phyloP scores from a whole-genome alignment of 176 grass and related monocot species.

The Luzula sylvatica region DNA sequence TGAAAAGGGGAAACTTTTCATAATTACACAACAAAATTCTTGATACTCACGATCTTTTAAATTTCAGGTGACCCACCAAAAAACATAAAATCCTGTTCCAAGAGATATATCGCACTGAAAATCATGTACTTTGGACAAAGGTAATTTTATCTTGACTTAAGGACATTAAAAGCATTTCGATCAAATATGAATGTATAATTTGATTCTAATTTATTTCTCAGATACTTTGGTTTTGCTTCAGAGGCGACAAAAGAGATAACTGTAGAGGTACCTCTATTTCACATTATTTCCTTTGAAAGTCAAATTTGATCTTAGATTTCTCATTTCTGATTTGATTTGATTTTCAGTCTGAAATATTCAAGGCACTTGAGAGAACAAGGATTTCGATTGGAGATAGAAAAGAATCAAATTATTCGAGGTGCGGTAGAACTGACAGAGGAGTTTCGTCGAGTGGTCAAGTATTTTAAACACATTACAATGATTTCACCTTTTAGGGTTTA shows the following conservation, averaged over 20 bases:
- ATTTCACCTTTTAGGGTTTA: not conserved
- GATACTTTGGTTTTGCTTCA: slow-evolving; percentile 95
- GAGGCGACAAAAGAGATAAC: slow-evolving; percentile 66
- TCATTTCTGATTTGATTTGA: not conserved
- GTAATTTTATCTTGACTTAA: slow-evolving; percentile 20
- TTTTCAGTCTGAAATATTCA: slow-evolving; percentile 82
- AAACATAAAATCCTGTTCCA: slow-evolving; percentile 36
- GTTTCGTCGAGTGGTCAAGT: slow-evolving; percentile 95
- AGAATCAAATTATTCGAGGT: slow-evolving; percentile 68
- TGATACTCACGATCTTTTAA: too few relatives aligned
- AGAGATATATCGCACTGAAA: slow-evolving; percentile 60
- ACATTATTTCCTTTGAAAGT: not conserved
- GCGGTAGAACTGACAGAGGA: slow-evolving; percentile 95
- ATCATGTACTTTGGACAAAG: slow-evolving; percentile 92
- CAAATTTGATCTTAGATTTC: slow-evolving; percentile 21
- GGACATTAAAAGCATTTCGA: not conserved
- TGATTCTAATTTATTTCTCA: too few relatives aligned
- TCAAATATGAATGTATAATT: too few relatives aligned
- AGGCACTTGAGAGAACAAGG: slow-evolving; percentile 85
- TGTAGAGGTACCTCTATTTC: slow-evolving; percentile 26
- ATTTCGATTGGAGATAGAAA: slow-evolving; percentile 56
- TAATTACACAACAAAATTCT: too few relatives aligned
- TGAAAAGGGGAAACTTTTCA: too few relatives aligned
- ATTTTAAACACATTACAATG: too few relatives aligned
- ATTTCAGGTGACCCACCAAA: slow-evolving; percentile 26